Evolutionary conservation across 2,329 filamentous ascomycete genomes (phyloP).

Genomic region (Microsporum audouinii): DNA sequence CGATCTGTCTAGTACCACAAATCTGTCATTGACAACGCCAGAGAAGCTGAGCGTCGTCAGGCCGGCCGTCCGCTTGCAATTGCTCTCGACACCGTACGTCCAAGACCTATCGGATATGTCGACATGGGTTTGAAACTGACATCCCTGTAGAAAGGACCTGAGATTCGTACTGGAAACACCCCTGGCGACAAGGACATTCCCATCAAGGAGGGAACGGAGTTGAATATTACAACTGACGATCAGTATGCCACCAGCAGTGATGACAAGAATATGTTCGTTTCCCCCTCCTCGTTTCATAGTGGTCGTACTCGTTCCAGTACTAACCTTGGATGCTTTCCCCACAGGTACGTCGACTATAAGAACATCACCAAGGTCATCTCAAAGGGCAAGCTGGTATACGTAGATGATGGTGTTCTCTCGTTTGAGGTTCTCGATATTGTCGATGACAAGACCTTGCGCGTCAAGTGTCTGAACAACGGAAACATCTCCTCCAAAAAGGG

Average conservation of each 20-base stretch:
- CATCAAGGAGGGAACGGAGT: slow-evolving; percentile 66
- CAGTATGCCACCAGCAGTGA: slow-evolving; percentile 74
- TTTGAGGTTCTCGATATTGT: slow-evolving; percentile 84
- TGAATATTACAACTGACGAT: slow-evolving; percentile 97
- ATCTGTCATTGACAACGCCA: slow-evolving; percentile 92
- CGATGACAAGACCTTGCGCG: slow-evolving; percentile 79
- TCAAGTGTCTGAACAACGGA: slow-evolving; percentile 87
- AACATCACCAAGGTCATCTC: slow-evolving; percentile 99
- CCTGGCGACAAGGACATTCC: slow-evolving; percentile 61
- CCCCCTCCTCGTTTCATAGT: neutral
- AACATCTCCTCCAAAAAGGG: slow-evolving; percentile 99
- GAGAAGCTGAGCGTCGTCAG: slow-evolving; percentile 67
- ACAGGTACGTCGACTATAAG: slow-evolving; percentile 95
- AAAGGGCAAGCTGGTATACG: slow-evolving; percentile 85
- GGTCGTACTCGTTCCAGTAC: neutral
- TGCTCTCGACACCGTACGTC: slow-evolving; percentile 68
- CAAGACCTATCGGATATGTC: neutral
- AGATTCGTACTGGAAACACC: slow-evolving; percentile 75
- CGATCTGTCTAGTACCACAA: slow-evolving; percentile 64
- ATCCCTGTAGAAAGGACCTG: slow-evolving; percentile 57
- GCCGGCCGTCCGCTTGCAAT: slow-evolving; percentile 83
- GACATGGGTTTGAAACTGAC: neutral
- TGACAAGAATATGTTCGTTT: slow-evolving; percentile 78
- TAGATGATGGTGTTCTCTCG: slow-evolving; percentile 94
- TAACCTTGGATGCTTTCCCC: neutral